A percentile compares a stretch with the other conserved stretches of the same genome.
phyloP scores from a whole-genome alignment of 371 early-diverging fungal species.

The Gilbertella persicaria region DNA sequence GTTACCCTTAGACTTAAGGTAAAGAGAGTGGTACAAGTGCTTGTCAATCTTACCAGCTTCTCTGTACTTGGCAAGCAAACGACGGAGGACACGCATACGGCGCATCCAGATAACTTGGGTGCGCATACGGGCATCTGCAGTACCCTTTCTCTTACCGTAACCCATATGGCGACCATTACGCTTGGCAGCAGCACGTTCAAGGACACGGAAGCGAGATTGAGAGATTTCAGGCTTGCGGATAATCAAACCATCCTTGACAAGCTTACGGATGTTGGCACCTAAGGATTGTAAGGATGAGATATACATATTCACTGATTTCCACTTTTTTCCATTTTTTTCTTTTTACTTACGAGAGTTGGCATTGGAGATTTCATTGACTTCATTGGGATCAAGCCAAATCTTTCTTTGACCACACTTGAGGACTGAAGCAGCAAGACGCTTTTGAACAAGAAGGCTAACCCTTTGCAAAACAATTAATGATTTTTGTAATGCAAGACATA shows the following conservation, averaged over 20 bases:
- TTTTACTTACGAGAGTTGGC: slow-evolving; percentile 93
- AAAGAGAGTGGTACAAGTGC: slow-evolving; percentile 97
- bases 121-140: slow-evolving; percentile 99
- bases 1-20: slow-evolving; percentile 99
- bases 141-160: slow-evolving; percentile 98
- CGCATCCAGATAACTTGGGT: slow-evolving; percentile 98
- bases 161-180: slow-evolving; percentile 99
- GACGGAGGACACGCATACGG: slow-evolving; percentile 98
- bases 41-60: slow-evolving; percentile 98
- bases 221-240: slow-evolving; percentile 94
- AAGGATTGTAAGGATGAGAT: slow-evolving; percentile 7
- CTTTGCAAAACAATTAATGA: slow-evolving; percentile 47
- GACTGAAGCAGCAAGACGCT: slow-evolving; percentile 98
- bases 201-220: slow-evolving; percentile 96
- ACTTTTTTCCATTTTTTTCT: too few species aligned
- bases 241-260: slow-evolving; percentile 97
- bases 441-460: slow-evolving; percentile 87
- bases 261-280: slow-evolving; percentile 97
- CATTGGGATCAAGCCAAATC: slow-evolving; percentile 99
- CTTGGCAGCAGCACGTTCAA: slow-evolving; percentile 93
- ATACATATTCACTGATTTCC: too few species aligned
- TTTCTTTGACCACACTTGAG: slow-evolving; percentile 99
- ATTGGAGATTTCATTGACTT: slow-evolving; percentile 92
- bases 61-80: slow-evolving; percentile 97
- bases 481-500: too few species aligned